Evolutionary conservation across 495 filamentous ascomycete genomes (phyloP), one percentile per base, ranked within the genome.

Genomic region (Penicillium pancosmium): DNA sequence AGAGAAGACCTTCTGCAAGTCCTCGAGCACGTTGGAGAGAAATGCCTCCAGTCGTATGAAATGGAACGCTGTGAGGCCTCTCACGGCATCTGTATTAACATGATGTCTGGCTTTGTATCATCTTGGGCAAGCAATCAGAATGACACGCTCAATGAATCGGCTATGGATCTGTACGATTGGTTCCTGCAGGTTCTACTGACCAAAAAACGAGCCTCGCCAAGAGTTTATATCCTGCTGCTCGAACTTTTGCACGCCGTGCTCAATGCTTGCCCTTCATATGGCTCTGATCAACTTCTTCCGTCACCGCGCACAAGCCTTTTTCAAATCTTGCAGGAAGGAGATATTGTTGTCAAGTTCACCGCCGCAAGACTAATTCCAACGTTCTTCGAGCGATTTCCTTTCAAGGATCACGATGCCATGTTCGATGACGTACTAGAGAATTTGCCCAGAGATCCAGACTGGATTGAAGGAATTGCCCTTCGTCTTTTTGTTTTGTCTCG

Each of bases 381-480:
- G 11, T 80, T 97, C 31, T 98, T 97, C 69, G 81, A 83, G n/a
- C 78, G 88, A 13, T 93, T 89, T 65, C 73, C 90, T 18, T 79
- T 96, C 3, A 87, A 87, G 56, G 81, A 86, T 35, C 94, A 97
- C 69, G 90, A 96, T 49, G 80, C 80, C 7, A 88, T 97, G 15
- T 88, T 96, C 56, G 79, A 89, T 50, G 91, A 96, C 62, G 79
- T 96, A 16, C 74, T 94, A 18, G 74, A 80, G 16, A 88, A 74
- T 57, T 81, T 99, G 33, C 91, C 93, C 23, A 79, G 78, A 41
- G 88, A 92, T 54, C 77, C 78, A 18, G 82, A 86, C 46, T 89
- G 84, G 80, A 68, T 76, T 3, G 94, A 97, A 75, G 93, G 92
- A 5, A 91, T 98, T 60, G 91, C 92, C 4, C 80, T 94, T 44